phyloP scores from a whole-genome alignment of 148 eudicot species.

The Limonium bicolor region DNA sequence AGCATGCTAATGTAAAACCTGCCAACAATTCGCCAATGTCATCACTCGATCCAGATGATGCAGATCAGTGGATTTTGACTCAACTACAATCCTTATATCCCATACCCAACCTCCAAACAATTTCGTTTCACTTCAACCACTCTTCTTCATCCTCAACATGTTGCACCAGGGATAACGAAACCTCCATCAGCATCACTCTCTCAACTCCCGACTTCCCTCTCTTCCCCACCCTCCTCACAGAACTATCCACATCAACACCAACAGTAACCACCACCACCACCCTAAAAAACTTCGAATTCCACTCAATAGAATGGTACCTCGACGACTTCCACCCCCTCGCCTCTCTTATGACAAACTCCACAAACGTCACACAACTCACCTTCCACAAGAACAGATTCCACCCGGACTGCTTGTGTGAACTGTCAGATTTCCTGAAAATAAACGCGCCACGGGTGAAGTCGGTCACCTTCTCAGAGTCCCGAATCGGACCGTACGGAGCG shows the following conservation, averaged over 20 bases:
- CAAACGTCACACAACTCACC: slow-evolving; percentile 28
- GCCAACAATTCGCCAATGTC: too few relatives aligned
- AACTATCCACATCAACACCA: slow-evolving; percentile 26
- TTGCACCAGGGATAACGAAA: slow-evolving; percentile 43
- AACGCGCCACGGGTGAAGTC: slow-evolving; percentile 41
- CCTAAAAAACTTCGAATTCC: slow-evolving; percentile 50
- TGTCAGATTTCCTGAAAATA: slow-evolving; percentile 43
- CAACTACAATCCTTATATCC: slow-evolving; percentile 26
- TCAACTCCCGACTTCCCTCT: slow-evolving; percentile 22
- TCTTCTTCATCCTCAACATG: slow-evolving; percentile 37
- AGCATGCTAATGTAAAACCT: too few relatives aligned
- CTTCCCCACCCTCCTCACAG: slow-evolving; percentile 29
- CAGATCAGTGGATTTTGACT: slow-evolving; percentile 47
- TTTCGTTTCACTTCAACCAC: slow-evolving; percentile 60
- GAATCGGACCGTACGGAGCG: slow-evolving; percentile 56
- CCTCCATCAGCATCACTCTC: slow-evolving; percentile 36
- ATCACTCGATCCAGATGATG: too few relatives aligned
- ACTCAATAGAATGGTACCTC: slow-evolving; percentile 53
- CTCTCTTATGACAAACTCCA: slow-evolving; percentile 21
- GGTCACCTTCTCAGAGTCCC: slow-evolving; percentile 51
- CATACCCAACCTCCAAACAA: slow-evolving; percentile 28
- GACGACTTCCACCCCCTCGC: slow-evolving; percentile 32
- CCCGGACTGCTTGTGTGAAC: slow-evolving; percentile 30
- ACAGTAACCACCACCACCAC: slow-evolving; percentile 15
- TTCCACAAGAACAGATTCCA: slow-evolving; percentile 44